These are phyloP conservation scores for Zea luxurians DNA, from an alignment of 176 grass and related monocot species.

Conservation along the genomic window DNA sequence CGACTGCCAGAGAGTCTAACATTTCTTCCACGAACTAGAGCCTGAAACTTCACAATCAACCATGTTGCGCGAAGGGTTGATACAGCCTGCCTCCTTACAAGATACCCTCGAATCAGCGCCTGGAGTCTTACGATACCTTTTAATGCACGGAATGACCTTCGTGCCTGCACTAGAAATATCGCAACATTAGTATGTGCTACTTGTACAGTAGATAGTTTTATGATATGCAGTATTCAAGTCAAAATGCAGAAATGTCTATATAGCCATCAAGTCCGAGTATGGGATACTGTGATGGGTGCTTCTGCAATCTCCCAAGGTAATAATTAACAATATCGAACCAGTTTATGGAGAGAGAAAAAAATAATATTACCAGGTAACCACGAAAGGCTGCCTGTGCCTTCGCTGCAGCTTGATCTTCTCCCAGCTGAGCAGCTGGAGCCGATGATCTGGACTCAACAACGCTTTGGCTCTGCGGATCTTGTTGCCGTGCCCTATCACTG, in stretches of 20 bases:
- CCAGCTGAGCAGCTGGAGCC: constrained; percentile 36
- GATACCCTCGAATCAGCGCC: constrained; percentile 85
- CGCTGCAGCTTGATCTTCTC: constrained; percentile 73
- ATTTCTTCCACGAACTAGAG: constrained; percentile 73
- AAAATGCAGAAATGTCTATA: constrained; percentile 1
- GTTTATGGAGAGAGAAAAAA: not conserved
- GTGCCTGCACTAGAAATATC: constrained; percentile 60
- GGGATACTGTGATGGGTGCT: not conserved
- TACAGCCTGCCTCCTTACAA: constrained; percentile 90
- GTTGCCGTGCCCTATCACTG: constrained; percentile 22
- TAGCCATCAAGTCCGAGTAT: not conserved
- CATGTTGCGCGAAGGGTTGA: constrained; percentile 65
- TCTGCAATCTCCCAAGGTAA: constrained; percentile 7
- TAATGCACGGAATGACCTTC: constrained; percentile 76
- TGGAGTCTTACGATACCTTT: constrained; percentile 98
- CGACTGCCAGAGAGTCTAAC: constrained; percentile 44
- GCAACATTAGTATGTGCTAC: constrained; percentile 6
- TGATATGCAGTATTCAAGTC: not conserved
- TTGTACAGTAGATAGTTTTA: not conserved
- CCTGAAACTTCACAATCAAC: constrained; percentile 75
- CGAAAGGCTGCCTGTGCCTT: constrained; percentile 94
- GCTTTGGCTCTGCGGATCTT: constrained; percentile 40
- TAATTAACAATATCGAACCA: not conserved
- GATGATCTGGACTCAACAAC: constrained; percentile 38
- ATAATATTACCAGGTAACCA: constrained; percentile 74